Base-by-base conservation (phyloP, 2,329 filamentous ascomycete genomes). In the Ceratocystis destructans region DNA sequence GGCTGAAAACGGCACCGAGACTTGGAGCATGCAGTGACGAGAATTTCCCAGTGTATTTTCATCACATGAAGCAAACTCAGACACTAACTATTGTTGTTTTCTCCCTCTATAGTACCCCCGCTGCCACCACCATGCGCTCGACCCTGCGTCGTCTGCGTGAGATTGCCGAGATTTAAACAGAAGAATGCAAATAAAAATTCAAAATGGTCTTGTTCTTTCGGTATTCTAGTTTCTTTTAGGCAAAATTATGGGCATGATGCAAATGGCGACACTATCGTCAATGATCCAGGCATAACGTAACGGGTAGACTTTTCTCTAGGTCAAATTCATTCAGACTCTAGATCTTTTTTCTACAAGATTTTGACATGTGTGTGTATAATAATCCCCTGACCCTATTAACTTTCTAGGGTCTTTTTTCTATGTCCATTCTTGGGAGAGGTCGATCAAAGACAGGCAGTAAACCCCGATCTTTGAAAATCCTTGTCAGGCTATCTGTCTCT, bases 61-160 rank as follows among this genome's bases (percentile, higher is more conserved):
- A 28, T 31, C 31, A 53, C 62, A n/a, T 15, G 22, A 22, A 5
- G 17, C 22, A 63, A 15, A 37, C 12, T 33, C 41, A 37, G 22
- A 64, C 65, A 71, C 75, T 77, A 70, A 76, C 70, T 20, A 44
- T 53, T 53, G 48, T 25, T 25, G 15, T 10, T 41, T 41, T 8
- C 10, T 53, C 15, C 1, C n/a, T n/a, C 2, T 61, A 73, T 73
- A 95, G 90, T 72, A 96, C 92, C 74, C 89, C 92, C 72, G 92
- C 92, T 75, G 92, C 92, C 72, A 91, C 90, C 75, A 90, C 92
- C 75, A 96, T 92, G 80, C 87, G 92, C 80, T 96, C 92, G 74
- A 96, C 92, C 75, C 91, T 96, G 81, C 89, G 92, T 82, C 88
- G 92, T 86, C 85, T 96, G 82, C 88, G 92, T 79, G 92, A 96